Base-by-base conservation (phyloP, 768 basidiomycete genomes). In the Mycena vitilis region DNA sequence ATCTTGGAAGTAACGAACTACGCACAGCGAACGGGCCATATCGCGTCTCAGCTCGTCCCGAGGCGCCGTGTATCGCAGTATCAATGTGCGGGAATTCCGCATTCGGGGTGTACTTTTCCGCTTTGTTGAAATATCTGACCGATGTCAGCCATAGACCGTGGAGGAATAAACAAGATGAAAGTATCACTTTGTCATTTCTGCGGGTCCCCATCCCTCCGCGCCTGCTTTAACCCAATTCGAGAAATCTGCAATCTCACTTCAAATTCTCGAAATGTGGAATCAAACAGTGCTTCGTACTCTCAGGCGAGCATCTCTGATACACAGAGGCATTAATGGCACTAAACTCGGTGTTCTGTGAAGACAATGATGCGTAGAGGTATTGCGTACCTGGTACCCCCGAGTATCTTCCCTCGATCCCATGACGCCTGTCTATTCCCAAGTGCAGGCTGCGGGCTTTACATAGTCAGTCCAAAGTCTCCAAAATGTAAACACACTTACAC, bases 201-300 rank as follows among this genome's bases (percentile, higher is more conserved):
- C 42, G 22, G 70, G 63, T 16, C 40, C 59, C 74, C 74, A 75
- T 7, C 74, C 74, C 30, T 30, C 55, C 22, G 68, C 70, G 16
- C 74, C 74, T n/a, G 65, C 62, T 20, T 61, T 55, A 6, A 56
- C 74, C 74, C 74, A 75, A 23, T 68, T 66, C 22, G 57, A 49
- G 34, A 75, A 75, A 49, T 75, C 74, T 65, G 55, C 13, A 30
- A 34, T 30, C 5, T 8, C 0, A 12, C 20, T 25, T 30, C 42
- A 44, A 58, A n/a, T n/a, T n/a, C n/a, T n/a, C n/a, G n/a, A n/a
- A n/a, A n/a, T n/a, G 54, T 25, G n/a, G 22, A 12, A 12, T 25
- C 45, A 34, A 36, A 1, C 51, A 15, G 5, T 42, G 40, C 16
- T 42, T 2, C 40, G 1, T 44, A 71, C 69, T 70, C 48, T 68